A percentile compares a stretch with the other conserved stretches of the same genome.
Conservation (phyloP, 2,329 filamentous ascomycete genomes). For the Fusarium sp. region DNA sequence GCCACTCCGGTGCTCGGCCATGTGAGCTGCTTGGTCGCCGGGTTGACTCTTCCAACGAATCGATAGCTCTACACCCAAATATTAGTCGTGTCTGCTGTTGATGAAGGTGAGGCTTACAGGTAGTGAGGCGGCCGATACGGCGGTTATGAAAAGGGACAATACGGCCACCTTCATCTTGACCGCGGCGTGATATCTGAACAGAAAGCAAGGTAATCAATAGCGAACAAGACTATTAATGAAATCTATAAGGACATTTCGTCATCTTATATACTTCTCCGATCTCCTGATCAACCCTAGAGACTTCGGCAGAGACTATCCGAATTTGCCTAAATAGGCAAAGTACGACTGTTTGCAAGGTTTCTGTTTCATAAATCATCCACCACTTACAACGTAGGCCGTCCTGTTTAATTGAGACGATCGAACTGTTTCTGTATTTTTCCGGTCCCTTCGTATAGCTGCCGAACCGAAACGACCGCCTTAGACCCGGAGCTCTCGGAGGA, state of each 20-base stretch:
- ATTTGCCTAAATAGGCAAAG: conserved; percentile 19
- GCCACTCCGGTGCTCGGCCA: conserved; percentile 58
- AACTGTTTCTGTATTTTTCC: not conserved
- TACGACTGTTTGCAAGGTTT: not conserved
- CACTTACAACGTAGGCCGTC: not conserved
- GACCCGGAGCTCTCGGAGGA: not conserved
- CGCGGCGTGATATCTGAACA: not conserved
- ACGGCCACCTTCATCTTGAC: conserved; percentile 17
- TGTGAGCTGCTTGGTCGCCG: conserved; percentile 56
- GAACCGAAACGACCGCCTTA: not conserved
- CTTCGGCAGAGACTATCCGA: conserved; percentile 23
- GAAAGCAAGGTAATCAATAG: not conserved
- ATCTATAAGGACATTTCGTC: not conserved
- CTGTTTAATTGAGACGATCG: not conserved
- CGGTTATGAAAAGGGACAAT: not conserved
- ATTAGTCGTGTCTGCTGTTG: not conserved
- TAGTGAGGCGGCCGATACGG: conserved; percentile 6
- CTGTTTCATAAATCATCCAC: conserved; percentile 23
- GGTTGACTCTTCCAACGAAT: conserved; percentile 57
- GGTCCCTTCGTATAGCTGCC: not conserved
- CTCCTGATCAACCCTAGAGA: not conserved
- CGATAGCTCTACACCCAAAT: conserved; percentile 1
- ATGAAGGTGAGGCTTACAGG: not conserved
- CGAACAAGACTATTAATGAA: accelerated
- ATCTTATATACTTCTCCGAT: not conserved